A percentile compares a stretch with the other conserved stretches of the same genome.
Conservation (phyloP, 129 eudicot species). For the Arctium lappa region DNA sequence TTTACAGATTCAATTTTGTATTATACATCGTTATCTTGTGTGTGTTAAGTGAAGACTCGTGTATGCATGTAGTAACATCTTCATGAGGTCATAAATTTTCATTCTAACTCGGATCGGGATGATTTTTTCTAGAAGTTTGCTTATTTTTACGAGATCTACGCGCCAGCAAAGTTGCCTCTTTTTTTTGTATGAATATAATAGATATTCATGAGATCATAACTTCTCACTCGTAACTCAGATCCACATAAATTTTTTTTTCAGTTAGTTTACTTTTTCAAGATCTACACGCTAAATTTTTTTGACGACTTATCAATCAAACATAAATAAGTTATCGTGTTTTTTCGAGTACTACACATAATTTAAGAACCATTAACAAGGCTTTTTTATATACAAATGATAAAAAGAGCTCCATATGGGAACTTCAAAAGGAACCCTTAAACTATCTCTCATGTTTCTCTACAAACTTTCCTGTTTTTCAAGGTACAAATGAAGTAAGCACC, state of each 20-base stretch:
- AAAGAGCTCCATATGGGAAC: not conserved
- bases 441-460: constrained; percentile 5
- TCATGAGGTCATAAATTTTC: not conserved
- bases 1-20: not conserved
- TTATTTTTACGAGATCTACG: not conserved
- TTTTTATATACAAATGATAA: not conserved
- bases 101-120: not conserved
- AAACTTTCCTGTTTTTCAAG: constrained; percentile 2
- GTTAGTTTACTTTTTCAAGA: not conserved
- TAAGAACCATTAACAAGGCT: not conserved
- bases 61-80: not conserved
- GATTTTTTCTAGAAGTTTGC: not conserved
- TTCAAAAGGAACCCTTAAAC: not conserved
- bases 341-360: not conserved
- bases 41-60: not conserved
- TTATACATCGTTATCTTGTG: not conserved
- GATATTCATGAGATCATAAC: not conserved
- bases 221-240: not conserved
- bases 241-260: not conserved
- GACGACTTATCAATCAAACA: not conserved
- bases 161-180: not conserved
- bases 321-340: not conserved
- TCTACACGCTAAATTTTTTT: not conserved
- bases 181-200: not conserved
- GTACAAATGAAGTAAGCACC: constrained; percentile 11